A percentile compares a stretch with the other conserved stretches of the same genome.
Evolutionary conservation across 2,329 filamentous ascomycete genomes (phyloP).

Genomic region (Fusarium oligoseptatum): DNA sequence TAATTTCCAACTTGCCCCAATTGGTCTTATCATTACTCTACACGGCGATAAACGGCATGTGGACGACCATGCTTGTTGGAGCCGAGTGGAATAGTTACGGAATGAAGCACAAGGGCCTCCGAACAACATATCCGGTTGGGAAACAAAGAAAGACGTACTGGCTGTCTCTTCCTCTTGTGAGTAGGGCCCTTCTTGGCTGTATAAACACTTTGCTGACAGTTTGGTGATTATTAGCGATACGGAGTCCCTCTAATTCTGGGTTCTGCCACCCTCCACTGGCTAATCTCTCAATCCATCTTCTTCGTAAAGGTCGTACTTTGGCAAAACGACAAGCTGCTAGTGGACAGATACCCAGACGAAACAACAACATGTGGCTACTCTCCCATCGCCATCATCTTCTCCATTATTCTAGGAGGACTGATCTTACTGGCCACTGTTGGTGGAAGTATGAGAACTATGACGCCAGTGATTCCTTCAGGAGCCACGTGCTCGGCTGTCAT

Average conservation of each 20-base stretch:
- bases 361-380: slow-evolving; percentile 2
- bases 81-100: slow-evolving; percentile 10
- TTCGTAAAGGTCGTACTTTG: not conserved
- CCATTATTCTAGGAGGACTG: not conserved
- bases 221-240: not conserved
- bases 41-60: slow-evolving; percentile 2
- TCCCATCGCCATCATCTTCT: slow-evolving; percentile 3
- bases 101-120: not conserved
- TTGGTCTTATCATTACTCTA: not conserved
- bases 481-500: not conserved
- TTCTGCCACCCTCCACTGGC: slow-evolving; percentile 2
- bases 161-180: not conserved
- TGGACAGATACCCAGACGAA: not conserved
- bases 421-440: not conserved
- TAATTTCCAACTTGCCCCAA: slow-evolving; percentile 1
- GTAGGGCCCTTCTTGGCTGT: not conserved
- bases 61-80: slow-evolving; percentile 1
- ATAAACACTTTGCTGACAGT: not conserved
- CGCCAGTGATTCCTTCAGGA: not conserved
- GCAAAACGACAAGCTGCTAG: not conserved
- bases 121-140: not conserved
- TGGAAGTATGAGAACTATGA: slow-evolving; percentile 1
- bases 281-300: slow-evolving; percentile 1
- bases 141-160: not conserved
- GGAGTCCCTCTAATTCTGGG: not conserved